Conservation (phyloP, 768 basidiomycete species). For the Naganishia antarctica region DNA sequence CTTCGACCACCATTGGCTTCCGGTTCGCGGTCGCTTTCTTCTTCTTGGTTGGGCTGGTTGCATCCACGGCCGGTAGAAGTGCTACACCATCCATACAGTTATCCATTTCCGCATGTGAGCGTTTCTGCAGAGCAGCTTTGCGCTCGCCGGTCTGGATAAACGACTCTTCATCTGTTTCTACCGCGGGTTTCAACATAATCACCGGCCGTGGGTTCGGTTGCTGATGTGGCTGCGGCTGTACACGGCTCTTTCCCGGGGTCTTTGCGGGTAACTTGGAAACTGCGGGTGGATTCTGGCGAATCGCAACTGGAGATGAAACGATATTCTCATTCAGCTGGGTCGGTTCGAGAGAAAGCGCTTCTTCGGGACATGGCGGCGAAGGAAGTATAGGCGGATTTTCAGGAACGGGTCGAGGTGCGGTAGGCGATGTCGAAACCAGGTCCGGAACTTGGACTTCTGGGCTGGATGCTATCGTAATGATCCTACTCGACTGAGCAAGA, state of each 20-base stretch:
- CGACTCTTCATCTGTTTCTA: neutral
- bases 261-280: neutral
- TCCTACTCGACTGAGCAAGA: too few species aligned
- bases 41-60: neutral
- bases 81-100: neutral
- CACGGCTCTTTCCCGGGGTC: neutral
- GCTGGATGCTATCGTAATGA: too few species aligned
- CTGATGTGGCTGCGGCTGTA: neutral
- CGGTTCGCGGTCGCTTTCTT: neutral
- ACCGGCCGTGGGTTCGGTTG: neutral
- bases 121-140: neutral
- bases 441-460: too few species aligned
- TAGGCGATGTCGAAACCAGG: too few species aligned
- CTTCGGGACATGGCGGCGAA: too few species aligned
- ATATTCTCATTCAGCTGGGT: neutral
- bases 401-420: too few species aligned
- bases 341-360: neutral
- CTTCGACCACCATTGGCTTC: neutral
- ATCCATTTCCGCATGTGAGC: neutral
- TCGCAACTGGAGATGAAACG: neutral
- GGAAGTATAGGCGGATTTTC: too few species aligned
- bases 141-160: constrained; percentile 6
- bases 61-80: neutral
- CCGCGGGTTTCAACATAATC: neutral
- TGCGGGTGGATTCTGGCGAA: neutral